Conservation (phyloP, 2,329 filamentous ascomycete species). For the Apiospora kogelbergensis region DNA sequence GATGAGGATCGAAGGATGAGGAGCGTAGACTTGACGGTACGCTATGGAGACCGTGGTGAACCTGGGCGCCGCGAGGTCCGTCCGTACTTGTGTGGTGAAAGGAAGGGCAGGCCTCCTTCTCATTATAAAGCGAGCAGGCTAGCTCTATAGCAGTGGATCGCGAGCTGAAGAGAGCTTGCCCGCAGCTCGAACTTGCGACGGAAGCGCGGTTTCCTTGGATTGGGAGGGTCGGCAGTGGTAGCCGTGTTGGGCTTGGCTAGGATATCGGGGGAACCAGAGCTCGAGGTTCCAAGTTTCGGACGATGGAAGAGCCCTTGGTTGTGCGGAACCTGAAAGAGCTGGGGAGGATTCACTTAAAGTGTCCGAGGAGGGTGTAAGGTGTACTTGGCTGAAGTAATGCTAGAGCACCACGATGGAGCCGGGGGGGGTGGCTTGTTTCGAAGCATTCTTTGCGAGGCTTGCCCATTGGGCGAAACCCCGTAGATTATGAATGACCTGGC, state of each 20-base stretch:
- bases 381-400: background rate
- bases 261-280: background rate
- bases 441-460: conserved; percentile 10
- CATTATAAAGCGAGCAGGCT: conserved; percentile 1
- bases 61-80: background rate
- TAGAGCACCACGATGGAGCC: conserved; percentile 1
- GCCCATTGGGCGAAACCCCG: conserved; percentile 12
- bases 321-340: background rate
- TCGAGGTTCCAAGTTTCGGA: conserved; percentile 6
- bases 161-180: background rate
- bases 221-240: background rate
- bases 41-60: background rate
- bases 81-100: background rate
- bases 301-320: background rate
- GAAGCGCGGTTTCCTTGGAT: background rate
- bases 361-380: conserved; percentile 10
- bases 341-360: conserved; percentile 13
- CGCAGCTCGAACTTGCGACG: background rate
- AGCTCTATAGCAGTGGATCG: background rate
- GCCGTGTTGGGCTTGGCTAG: background rate
- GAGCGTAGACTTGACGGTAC: background rate
- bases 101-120: background rate
- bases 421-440: conserved; percentile 14
- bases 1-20: background rate
- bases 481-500: conserved; percentile 14